Evolutionary conservation across 805 yeast genomes (phyloP).

Genomic region (Sugiyamaella lignohabitans): DNA sequence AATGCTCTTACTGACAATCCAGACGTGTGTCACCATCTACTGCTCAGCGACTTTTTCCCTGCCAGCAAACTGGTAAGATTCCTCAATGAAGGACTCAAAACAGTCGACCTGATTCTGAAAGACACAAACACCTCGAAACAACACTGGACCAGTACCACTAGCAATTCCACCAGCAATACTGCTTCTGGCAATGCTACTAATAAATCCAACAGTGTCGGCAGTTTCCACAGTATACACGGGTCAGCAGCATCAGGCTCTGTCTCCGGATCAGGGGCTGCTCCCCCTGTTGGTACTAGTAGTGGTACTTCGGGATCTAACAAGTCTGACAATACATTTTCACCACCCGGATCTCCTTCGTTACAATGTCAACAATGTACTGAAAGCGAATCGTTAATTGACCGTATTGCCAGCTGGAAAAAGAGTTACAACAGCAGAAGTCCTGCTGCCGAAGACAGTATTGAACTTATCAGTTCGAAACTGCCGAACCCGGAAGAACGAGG

Average conservation of each 20-base stretch:
- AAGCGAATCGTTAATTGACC: neutral
- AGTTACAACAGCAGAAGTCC: neutral
- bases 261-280: no score
- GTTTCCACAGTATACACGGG: no score
- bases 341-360: no score
- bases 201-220: no score
- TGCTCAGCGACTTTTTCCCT: slow-evolving; percentile 11
- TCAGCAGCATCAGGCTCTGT: no score
- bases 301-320: no score
- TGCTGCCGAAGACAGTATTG: slow-evolving; percentile 6
- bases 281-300: no score
- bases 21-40: neutral
- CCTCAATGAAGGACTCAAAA: slow-evolving; percentile 8
- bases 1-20: slow-evolving; percentile 34
- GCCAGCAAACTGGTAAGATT: slow-evolving; percentile 7
- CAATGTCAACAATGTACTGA: no score
- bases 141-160: no score
- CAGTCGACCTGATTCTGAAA: slow-evolving; percentile 1
- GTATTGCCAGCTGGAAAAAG: slow-evolving; percentile 2
- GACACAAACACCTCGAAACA: no score
- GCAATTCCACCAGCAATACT: neutral
- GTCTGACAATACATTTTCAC: no score
- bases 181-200: neutral
- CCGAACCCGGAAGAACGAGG: slow-evolving; percentile 8
- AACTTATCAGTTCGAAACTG: slow-evolving; percentile 4